phyloP scores from a whole-genome alignment of 768 basidiomycete genomes.

The Podaxis rugospora region DNA sequence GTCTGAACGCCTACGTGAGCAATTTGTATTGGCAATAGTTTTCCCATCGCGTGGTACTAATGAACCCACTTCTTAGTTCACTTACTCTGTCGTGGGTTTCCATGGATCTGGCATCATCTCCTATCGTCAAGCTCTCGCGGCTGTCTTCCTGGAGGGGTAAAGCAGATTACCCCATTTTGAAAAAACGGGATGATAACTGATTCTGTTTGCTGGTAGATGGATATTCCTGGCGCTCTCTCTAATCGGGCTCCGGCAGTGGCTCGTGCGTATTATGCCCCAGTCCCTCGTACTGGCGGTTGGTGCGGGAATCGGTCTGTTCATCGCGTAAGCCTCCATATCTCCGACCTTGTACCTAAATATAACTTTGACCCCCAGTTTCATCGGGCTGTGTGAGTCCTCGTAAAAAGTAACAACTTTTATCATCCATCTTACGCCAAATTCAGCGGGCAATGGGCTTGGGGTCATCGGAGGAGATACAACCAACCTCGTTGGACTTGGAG shows the following conservation, averaged over 20 bases:
- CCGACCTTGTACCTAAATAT: slow-evolving; percentile 1
- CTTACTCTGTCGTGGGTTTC: slow-evolving; percentile 85
- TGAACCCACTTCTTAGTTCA: slow-evolving; percentile 45
- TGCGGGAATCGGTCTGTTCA: slow-evolving; percentile 83
- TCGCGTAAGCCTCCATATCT: slow-evolving; percentile 52
- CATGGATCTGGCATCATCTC: slow-evolving; percentile 70
- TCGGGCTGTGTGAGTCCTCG: slow-evolving; percentile 57
- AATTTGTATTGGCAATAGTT: background rate
- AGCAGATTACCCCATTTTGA: background rate
- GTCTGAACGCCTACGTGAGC: slow-evolving; percentile 76
- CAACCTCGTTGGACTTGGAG: slow-evolving; percentile 73
- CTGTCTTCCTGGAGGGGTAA: slow-evolving; percentile 85
- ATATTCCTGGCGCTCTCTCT: slow-evolving; percentile 77
- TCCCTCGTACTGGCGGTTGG: slow-evolving; percentile 83
- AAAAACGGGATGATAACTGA: background rate
- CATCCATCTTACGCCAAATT: background rate
- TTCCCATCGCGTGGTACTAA: background rate
- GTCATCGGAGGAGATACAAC: slow-evolving; percentile 71
- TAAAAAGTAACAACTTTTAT: background rate
- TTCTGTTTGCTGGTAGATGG: slow-evolving; percentile 44
- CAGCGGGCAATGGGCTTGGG: slow-evolving; percentile 65
- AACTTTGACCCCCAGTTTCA: slow-evolving; percentile 43
- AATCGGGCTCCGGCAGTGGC: slow-evolving; percentile 85
- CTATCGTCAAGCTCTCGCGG: slow-evolving; percentile 77
- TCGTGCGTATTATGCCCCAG: slow-evolving; percentile 84